These are phyloP conservation scores for Powellomyces hirtus DNA, from an alignment of 192 early-diverging fungal species.

Conservation along the genomic window DNA sequence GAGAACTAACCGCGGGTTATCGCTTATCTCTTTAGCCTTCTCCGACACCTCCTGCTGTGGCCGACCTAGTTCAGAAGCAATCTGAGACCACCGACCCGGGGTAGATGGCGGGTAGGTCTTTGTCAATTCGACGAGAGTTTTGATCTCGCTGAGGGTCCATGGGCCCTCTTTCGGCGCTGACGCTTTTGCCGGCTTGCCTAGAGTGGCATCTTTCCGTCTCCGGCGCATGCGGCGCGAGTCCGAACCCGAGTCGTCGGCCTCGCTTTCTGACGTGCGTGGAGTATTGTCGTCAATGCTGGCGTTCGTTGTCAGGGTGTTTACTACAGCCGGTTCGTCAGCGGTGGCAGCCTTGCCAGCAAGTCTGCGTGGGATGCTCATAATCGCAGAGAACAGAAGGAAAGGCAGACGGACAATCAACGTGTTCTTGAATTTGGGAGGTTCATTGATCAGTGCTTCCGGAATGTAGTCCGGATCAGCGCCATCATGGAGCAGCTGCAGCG, in stretches of 20 bases:
- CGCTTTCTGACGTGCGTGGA: background rate
- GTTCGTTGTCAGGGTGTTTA: background rate
- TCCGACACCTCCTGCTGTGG: background rate
- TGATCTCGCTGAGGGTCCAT: background rate
- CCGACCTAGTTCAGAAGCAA: background rate
- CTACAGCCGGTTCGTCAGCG: background rate
- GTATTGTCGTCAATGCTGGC: background rate
- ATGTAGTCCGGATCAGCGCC: background rate
- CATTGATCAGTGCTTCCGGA: background rate
- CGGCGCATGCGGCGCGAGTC: background rate
- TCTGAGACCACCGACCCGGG: background rate
- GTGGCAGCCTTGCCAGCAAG: background rate
- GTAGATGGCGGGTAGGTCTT: background rate
- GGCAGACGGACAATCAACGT: conserved; percentile 8
- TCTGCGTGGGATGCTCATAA: background rate
- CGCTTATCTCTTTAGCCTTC: background rate
- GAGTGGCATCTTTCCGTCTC: background rate
- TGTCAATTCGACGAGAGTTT: background rate
- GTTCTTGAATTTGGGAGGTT: background rate
- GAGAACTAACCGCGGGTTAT: background rate
- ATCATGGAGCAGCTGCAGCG: conserved; percentile 3
- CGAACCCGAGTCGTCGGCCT: background rate
- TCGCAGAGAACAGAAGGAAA: background rate
- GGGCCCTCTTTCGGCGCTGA: background rate
- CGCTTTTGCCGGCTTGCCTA: background rate